phyloP scores from a whole-genome alignment of 2,329 filamentous ascomycete species.

The Aspergillus cejpii region DNA sequence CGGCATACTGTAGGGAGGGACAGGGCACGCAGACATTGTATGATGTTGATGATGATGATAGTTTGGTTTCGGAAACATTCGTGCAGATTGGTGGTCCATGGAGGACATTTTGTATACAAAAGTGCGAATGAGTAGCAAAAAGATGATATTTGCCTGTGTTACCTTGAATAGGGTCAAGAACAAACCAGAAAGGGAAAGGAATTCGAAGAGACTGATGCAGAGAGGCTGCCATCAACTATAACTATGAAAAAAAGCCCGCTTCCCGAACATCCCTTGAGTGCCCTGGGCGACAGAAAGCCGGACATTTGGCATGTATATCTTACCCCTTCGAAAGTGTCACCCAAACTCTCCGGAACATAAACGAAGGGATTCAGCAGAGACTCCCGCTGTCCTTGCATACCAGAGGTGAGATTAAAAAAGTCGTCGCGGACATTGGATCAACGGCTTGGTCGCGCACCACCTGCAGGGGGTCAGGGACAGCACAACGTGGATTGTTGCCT shows the following conservation, averaged over 20 bases:
- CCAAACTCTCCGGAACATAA: slow-evolving; percentile 25
- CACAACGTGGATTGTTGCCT: slow-evolving; percentile 30
- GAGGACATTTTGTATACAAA: slow-evolving; percentile 25
- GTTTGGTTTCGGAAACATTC: slow-evolving; percentile 16
- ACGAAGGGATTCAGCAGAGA: slow-evolving; percentile 16
- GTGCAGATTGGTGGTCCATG: slow-evolving; percentile 24
- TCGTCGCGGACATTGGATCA: slow-evolving; percentile 22
- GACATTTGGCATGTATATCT: slow-evolving; percentile 17
- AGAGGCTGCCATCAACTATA: slow-evolving; percentile 28
- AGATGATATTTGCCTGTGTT: background rate
- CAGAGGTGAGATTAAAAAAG: slow-evolving; percentile 22
- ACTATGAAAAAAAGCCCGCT: slow-evolving; percentile 12
- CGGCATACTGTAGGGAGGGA: slow-evolving; percentile 17
- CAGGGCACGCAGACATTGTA: slow-evolving; percentile 14
- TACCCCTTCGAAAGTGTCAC: slow-evolving; percentile 25
- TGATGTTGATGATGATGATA: slow-evolving; percentile 14
- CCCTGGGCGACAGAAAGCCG: slow-evolving; percentile 15
- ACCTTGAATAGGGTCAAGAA: background rate
- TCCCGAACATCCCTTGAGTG: slow-evolving; percentile 28
- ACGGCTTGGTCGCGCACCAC: slow-evolving; percentile 15
- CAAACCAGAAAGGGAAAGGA: background rate
- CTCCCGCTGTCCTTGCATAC: slow-evolving; percentile 36
- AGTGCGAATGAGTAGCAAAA: background rate
- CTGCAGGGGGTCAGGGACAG: slow-evolving; percentile 26
- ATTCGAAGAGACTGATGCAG: slow-evolving; percentile 4